Evolutionary conservation across 768 basidiomycete species (phyloP).

Genomic region (Psilocybe sp.): DNA sequence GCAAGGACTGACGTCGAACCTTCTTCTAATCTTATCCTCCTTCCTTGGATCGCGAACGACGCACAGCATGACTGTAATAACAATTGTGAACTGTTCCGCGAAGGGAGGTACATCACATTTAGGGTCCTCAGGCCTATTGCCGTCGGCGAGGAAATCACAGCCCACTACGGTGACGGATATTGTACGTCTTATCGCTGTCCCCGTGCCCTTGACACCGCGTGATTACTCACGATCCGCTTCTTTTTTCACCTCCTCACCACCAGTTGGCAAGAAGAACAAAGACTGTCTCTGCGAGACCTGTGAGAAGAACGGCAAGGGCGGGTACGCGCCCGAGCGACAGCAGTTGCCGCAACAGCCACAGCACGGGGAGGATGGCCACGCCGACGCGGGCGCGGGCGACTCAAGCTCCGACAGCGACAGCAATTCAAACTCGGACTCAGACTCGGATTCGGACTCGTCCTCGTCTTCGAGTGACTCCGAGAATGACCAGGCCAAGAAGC

Average conservation of each 20-base stretch:
- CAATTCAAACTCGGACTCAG: slow-evolving; percentile 48
- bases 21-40: slow-evolving; percentile 19
- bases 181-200: slow-evolving; percentile 47
- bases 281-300: slow-evolving; percentile 84
- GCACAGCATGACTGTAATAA: slow-evolving; percentile 84
- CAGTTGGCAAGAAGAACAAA: slow-evolving; percentile 39
- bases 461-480: slow-evolving; percentile 35
- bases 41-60: slow-evolving; percentile 22
- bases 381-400: no score
- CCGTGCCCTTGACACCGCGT: slow-evolving; percentile 16
- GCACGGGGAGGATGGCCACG: no score
- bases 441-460: slow-evolving; percentile 46
- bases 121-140: slow-evolving; percentile 75
- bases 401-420: slow-evolving; percentile 46
- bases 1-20: no score
- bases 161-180: slow-evolving; percentile 88
- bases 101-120: slow-evolving; percentile 88
- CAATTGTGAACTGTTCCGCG: slow-evolving; percentile 85
- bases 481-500: slow-evolving; percentile 34
- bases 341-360: slow-evolving; percentile 28
- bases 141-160: slow-evolving; percentile 84
- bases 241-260: neutral
- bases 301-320: slow-evolving; percentile 71
- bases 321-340: slow-evolving; percentile 62
- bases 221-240: slow-evolving; percentile 1